Evolutionary conservation across 2,329 filamentous ascomycete species (phyloP), one percentile per base, ranked within the genome.

Genomic region (Sarocladium kiliense): DNA sequence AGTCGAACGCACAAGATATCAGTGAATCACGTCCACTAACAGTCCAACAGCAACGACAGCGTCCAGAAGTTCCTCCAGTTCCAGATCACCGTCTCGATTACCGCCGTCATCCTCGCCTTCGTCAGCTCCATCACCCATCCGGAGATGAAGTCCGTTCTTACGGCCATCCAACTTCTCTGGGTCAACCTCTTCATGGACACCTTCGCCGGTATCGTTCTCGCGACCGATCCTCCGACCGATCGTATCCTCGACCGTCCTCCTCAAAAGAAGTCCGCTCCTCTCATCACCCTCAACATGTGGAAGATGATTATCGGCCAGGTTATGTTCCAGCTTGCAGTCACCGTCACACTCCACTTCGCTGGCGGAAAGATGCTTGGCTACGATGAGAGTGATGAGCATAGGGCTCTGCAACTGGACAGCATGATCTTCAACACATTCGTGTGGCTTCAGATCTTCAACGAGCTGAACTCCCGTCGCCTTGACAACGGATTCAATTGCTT

Each of bases 401-500:
- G 58, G 26, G 56, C 55, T 56, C 37, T 58, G 11, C 53, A 79
- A 60, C 71, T 84, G 26, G 72, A 79, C 58, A 84, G 82, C 0
- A 74, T 85, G 57, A 78, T 86, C 51, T 87, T 86, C 72, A 86
- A 87, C 67, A 82, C 79, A 0, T 86, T 85, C 58, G 84, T 86
- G 2, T 87, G 82, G 83, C 84, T 86, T 78, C 84, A 87, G 62
- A 85, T 87, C 58, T 87, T 86, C 72, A 86, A 86, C 66, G 77
- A 84, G 66, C 79, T 84, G 71, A 86, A 85, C 57, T 83, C 81
- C 64, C 76, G 82, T 16, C 79, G 81, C 19, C 72, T 85, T 0
- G 82, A 85, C 62, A 85, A 85, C 67, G 76, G 77, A 57, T 76
- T 85, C 69, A 85, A 85, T 61, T 77, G 85, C 39, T 78, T 85